Evolutionary conservation across 768 basidiomycete genomes (phyloP), one percentile per base, ranked within the genome.

Genomic region (Albatrellus ellisii): DNA sequence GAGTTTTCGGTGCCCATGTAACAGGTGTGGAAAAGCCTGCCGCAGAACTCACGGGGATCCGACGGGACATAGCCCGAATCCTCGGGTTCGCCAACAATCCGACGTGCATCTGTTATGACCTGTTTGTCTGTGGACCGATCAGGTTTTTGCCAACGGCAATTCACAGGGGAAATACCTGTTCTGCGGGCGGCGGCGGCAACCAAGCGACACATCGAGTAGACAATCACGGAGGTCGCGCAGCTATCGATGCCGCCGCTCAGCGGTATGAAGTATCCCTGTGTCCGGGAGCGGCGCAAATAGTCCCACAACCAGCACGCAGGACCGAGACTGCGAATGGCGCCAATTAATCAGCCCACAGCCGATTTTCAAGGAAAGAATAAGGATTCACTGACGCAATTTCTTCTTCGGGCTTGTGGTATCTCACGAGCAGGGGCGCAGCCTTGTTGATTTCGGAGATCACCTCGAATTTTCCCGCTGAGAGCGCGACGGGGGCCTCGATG

Each of bases 241-340:
- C 88, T 91, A 58, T 99, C 95, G 43, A 99, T 89, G 12, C 95
- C 95, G 7, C 95, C 94, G 43, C 88, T 91, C 11, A 99, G 69
- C 0, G 95, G 94, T 17, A 98, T 63, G 54, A 98, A 98, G 62
- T 92, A 98, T 2, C 95, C 95, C 49, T 90, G 86, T 0, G 83
- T 89, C 7, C 87, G 70, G 4, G 94, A 98, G 33, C 95, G 77
- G 27, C 95, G 73, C 24, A 99, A 75, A 55, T 98, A 99, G 57
- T 99, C 95, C 95, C 95, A 99, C n/a, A 99, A 68, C 95, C 95
- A 99, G 56, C 95, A 98, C 12, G 94, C 95, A 6, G 95, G 95
- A 4, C 95, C 95, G 2, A 98, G 66, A 2, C 94, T 97, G 47
- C 21, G 35, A 9, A 4, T 14, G 36, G 32, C n/a, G 9, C 7